Conservation (phyloP, 768 basidiomycete species). For the Fistulinella prunicolor region DNA sequence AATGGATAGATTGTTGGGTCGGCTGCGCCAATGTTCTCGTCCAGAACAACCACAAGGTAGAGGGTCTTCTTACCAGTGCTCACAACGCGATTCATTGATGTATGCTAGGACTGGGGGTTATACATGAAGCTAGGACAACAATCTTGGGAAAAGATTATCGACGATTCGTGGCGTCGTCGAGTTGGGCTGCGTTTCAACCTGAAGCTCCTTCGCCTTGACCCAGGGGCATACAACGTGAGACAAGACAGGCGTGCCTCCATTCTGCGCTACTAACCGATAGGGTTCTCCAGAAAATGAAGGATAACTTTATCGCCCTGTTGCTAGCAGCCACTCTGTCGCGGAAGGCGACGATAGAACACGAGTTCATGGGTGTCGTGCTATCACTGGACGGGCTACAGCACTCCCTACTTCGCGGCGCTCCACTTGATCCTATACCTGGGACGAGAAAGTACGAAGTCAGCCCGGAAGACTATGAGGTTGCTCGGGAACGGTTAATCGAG, state of each 20-base stretch:
- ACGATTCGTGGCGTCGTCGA: constrained; percentile 49
- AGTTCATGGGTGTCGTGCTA: constrained; percentile 56
- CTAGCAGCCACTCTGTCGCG: constrained; percentile 50
- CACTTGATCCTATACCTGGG: constrained; percentile 22
- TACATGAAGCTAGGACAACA: constrained; percentile 52
- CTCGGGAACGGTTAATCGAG: constrained; percentile 39
- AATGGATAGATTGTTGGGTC: constrained; percentile 72
- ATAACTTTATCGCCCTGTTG: constrained; percentile 53
- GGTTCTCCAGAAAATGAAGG: constrained; percentile 39
- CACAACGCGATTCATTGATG: not conserved
- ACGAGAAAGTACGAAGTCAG: constrained; percentile 32
- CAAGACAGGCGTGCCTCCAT: not conserved
- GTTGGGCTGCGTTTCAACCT: constrained; percentile 64
- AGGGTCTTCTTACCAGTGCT: constrained; percentile 1
- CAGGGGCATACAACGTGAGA: constrained; percentile 57
- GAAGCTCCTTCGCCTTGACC: constrained; percentile 54
- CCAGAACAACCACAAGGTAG: constrained; percentile 46
- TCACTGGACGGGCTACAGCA: constrained; percentile 57
- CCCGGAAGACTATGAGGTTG: constrained; percentile 27
- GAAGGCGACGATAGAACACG: constrained; percentile 51
- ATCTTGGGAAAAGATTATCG: constrained; percentile 54
- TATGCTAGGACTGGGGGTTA: constrained; percentile 54
- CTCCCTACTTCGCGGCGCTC: constrained; percentile 42
- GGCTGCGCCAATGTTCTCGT: constrained; percentile 64
- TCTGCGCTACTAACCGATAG: not conserved